Evolutionary conservation across 2,329 filamentous ascomycete genomes (phyloP).

Genomic region (Penicillium sp.): DNA sequence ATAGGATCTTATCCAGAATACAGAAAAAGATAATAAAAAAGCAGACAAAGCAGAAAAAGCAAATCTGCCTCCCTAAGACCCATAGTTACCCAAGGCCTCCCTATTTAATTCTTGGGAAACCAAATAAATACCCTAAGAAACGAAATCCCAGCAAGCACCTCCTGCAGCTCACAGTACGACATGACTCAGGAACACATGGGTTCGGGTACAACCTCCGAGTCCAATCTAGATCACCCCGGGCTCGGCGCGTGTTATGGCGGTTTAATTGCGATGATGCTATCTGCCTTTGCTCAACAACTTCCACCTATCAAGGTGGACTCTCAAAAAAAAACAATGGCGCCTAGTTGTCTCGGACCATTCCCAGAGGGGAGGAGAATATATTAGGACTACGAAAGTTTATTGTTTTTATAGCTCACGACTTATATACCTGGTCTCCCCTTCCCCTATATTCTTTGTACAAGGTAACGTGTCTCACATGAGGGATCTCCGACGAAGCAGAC

Average conservation of each 20-base stretch:
- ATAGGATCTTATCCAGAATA: neutral
- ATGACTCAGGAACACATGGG: slow-evolving; percentile 14
- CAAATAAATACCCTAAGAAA: too few relatives aligned
- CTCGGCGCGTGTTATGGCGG: neutral
- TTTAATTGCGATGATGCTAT: neutral
- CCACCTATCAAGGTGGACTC: neutral
- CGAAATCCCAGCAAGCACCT: too few relatives aligned
- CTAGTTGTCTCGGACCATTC: neutral
- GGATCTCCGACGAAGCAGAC: slow-evolving; percentile 9
- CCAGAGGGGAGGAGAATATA: neutral
- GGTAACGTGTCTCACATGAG: slow-evolving; percentile 11
- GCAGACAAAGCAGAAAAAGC: neutral
- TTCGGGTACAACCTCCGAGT: slow-evolving; percentile 5
- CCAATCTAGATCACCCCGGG: neutral
- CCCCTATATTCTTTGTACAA: neutral
- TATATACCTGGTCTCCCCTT: neutral
- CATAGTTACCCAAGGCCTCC: neutral
- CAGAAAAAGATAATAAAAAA: neutral
- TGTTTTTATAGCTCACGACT: neutral
- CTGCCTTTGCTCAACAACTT: neutral
- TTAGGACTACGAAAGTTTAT: neutral
- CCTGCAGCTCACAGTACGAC: slow-evolving; percentile 5
- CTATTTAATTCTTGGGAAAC: too few relatives aligned
- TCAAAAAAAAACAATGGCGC: neutral
- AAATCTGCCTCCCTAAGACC: neutral